phyloP scores from a whole-genome alignment of 768 basidiomycete species.

The Rhizopogon sp. region DNA sequence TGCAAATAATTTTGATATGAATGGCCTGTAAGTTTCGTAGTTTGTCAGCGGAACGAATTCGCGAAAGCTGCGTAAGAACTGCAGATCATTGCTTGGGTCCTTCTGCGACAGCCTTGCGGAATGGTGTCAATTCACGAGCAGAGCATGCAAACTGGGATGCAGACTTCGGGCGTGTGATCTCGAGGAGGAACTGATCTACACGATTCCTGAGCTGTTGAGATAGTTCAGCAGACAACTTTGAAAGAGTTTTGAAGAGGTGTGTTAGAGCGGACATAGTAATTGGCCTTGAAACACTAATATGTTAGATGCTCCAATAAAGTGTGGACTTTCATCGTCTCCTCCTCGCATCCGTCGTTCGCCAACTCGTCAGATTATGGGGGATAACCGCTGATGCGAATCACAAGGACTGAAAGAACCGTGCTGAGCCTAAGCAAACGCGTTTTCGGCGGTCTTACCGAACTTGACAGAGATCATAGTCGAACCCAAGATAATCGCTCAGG shows the following conservation, averaged over 20 bases:
- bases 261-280: neutral
- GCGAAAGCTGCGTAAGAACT: slow-evolving; percentile 7
- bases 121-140: neutral
- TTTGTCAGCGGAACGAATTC: slow-evolving; percentile 13
- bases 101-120: neutral
- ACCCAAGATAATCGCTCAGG: too few relatives aligned
- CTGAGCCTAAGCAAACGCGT: too few relatives aligned
- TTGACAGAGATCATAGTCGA: too few relatives aligned
- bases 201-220: neutral
- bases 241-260: neutral
- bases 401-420: too few relatives aligned
- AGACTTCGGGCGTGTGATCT: neutral
- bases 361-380: too few relatives aligned
- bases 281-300: too few relatives aligned
- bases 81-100: neutral
- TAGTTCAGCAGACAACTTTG: slow-evolving; percentile 3
- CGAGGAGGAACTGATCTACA: neutral
- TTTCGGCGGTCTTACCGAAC: too few relatives aligned
- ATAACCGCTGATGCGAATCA: too few relatives aligned
- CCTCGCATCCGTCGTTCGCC: too few relatives aligned
- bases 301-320: too few relatives aligned
- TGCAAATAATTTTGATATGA: slow-evolving; percentile 8
- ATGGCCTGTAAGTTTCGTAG: slow-evolving; percentile 19
- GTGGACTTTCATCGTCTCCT: too few relatives aligned
- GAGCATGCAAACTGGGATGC: neutral